Base-by-base conservation (phyloP, 177 flowering plant genomes). In the Vitis hybrid region DNA sequence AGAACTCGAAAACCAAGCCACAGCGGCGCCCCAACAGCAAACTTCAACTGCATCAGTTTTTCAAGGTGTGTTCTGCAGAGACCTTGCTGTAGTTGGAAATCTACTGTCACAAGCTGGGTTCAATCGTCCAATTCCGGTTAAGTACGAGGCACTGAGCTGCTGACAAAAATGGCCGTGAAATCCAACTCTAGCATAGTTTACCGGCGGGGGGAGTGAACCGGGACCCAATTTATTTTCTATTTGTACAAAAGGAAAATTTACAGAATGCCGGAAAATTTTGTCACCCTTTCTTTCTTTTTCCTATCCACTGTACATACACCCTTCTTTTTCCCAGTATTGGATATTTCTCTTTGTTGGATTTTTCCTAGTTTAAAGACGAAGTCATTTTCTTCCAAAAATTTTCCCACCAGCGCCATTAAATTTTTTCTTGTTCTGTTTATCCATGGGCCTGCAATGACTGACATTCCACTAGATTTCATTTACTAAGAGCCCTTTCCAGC, bases 131-230 rank as follows among this genome's bases (percentile, higher is more conserved):
- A 69, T 92, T 55, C 82, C 90, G 0, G 80, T 95, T 12, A 95
- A 93, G 78, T 95, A 86, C 56, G 98, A 94, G 67, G 98, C 97
- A 12, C 75, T 96, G 70, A 94, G 92, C 81, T 96, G 99, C 81
- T 94, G 58, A 55, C 15, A 6, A 11, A 67, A 67, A 50, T 20
- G 50, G 56, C 9, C 20, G 11, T 10, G 17, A 51, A 55, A 47
- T 38, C 31, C 51, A 33, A 17, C 12, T 18, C 56, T 49, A 9
- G 65, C 44, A 57, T 54, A 33, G 68, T 70, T 54, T 69, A 33
- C 70, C 73, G 75, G 73, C 76, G 17, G 67, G 13, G 52, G 70
- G 63, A n/a, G 50, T 62, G 28, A 33, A 2, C 44, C 44, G 38
- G 11, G 8, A 60, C 68, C 62, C 70, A 68, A 44, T 73, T 63